Base-by-base conservation (phyloP, 2,329 filamentous ascomycete species). In the Ascochyta lentis region DNA sequence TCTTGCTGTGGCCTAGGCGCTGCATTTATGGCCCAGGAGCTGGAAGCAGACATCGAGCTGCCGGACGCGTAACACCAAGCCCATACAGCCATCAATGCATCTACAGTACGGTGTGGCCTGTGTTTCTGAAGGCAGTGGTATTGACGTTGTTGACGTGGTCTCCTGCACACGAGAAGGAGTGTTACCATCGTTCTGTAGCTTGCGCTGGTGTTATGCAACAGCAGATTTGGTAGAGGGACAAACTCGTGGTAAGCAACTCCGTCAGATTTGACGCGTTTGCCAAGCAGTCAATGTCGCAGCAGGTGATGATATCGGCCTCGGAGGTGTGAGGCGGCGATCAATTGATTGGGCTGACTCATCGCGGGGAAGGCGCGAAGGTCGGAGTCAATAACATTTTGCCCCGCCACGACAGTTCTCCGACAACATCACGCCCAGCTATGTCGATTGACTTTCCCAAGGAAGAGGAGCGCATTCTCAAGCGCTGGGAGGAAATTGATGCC, bases 361-460 rank as follows among this genome's bases (percentile, higher is more conserved):
- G 53, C 43, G 53, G 53, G 47, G 53, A 56, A 50, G 42, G 41
- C 53, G 53, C 53, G 47, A 55, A 27, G 23, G 47, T 56, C 53
- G 53, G 53, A 56, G 53, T 56, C 53, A 56, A 56, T 42, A 26
- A 22, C 27, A 44, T 26, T 66, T 63, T 54, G 42, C 67, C 65
- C 68, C 68, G 62, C 66, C 63, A 64, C 57, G 54, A 54, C 46
- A 56, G 49, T 27, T 16, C 39, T 45, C 53, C 47, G 54, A 56
- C 65, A 63, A 61, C 55, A 64, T 54, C 63, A 61, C 59, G 61
- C 56, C 22, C 72, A 69, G 49, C 60, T 53, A 92, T 93, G 89
- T 91, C 89, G 72, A 94, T 98, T 80, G 86, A 94, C 79, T 98
- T 98, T 77, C 90, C 94, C 54, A 89, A 90, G 77, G 91, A 95